A percentile compares a stretch with the other conserved stretches of the same genome.
Evolutionary conservation across 73 alveolate genomes (phyloP).

Genomic region (Breviolum minutum): DNA sequence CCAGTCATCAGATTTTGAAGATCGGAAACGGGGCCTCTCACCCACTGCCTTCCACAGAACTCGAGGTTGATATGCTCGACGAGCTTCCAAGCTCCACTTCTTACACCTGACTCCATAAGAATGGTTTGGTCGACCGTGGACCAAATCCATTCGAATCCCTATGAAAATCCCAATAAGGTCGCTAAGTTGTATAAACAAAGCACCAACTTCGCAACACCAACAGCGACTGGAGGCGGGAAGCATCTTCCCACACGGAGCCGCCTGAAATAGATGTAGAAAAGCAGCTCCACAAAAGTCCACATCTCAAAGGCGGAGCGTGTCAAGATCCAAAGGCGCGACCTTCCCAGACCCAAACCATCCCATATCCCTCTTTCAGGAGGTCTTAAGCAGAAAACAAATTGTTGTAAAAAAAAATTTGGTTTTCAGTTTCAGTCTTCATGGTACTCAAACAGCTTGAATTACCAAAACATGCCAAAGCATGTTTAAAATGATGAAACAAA

Average conservation of each 20-base stretch:
- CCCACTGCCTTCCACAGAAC: conserved; percentile 72
- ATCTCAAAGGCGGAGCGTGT: conserved; percentile 71
- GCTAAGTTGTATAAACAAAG: too few species aligned
- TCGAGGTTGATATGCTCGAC: conserved; percentile 87
- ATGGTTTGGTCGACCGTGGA: too few species aligned
- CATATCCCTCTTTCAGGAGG: background rate
- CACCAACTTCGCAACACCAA: too few species aligned
- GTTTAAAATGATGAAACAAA: too few species aligned
- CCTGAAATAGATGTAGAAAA: conserved; percentile 41
- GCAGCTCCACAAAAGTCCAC: conserved; percentile 60
- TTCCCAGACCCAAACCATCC: background rate
- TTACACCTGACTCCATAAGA: conserved; percentile 43
- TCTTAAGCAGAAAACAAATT: background rate
- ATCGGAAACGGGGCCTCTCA: conserved; percentile 47
- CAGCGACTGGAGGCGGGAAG: background rate
- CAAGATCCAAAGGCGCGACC: conserved; percentile 75
- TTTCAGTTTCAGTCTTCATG: too few species aligned
- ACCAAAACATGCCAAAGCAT: too few species aligned
- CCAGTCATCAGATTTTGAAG: background rate
- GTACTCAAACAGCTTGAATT: too few species aligned
- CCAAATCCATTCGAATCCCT: too few species aligned
- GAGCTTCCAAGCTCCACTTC: conserved; percentile 54
- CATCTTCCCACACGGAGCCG: background rate
- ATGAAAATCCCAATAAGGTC: too few species aligned
- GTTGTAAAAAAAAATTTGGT: too few species aligned